Conservation (phyloP, 73 alveolate genomes). For the Tetrahymena malaccensis region DNA sequence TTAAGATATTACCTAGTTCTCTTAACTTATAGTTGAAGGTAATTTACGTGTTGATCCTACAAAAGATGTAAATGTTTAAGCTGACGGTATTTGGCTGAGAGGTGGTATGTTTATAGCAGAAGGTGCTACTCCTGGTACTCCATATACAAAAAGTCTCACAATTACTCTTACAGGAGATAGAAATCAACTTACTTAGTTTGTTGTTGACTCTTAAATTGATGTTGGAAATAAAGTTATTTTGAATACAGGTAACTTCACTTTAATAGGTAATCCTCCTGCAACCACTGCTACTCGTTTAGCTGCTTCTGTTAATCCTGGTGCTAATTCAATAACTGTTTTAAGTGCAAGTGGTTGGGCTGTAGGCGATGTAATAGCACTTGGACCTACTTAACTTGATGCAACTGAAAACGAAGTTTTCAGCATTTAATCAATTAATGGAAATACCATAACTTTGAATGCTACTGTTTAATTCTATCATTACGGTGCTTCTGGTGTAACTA, state of each 20-base stretch:
- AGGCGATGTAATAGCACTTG: conserved; percentile 20
- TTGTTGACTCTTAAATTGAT: conserved; percentile 10
- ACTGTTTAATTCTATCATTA: background rate
- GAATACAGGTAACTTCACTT: conserved; percentile 4
- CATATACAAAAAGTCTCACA: background rate
- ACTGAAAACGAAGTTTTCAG: background rate
- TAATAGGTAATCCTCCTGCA: conserved; percentile 20
- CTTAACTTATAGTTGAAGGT: conserved; percentile 3
- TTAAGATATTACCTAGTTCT: background rate
- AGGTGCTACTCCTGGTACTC: conserved; percentile 1
- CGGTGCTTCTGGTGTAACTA: conserved; percentile 2
- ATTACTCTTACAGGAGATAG: background rate
- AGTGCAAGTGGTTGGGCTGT: conserved; percentile 20
- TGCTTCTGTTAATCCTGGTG: conserved; percentile 11
- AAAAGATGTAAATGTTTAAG: conserved; percentile 1
- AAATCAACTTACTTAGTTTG: background rate
- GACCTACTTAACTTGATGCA: conserved; percentile 16
- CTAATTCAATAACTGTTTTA: background rate
- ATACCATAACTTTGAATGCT: background rate
- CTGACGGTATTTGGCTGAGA: conserved; percentile 8
- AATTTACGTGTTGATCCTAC: conserved; percentile 2
- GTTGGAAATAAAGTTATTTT: conserved; percentile 29
- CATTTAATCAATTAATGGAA: conserved; percentile 3
- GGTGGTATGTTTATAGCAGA: conserved; percentile 32
- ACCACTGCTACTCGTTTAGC: conserved; percentile 14